Evolutionary conservation across 345 rosid species (phyloP), one percentile per base, ranked within the genome.

Genomic region (Firmiana major): DNA sequence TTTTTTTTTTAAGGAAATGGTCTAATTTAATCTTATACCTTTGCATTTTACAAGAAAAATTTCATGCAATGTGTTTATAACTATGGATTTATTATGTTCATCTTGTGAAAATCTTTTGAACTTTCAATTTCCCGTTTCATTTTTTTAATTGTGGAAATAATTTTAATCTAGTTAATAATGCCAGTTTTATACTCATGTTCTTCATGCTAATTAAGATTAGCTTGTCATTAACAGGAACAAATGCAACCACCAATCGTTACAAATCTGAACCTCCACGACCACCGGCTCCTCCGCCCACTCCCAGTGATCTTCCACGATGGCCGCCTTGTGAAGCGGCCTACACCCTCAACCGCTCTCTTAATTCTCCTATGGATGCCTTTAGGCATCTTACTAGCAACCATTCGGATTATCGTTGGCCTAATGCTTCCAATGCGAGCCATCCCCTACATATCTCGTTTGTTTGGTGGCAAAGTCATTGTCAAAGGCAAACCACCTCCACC

Each of bases 251-350:
- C 97, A 5, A 82, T 84, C 45, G 10, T 82, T 46, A 68, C 78
- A 65, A 24, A 60, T n/a, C 62, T 75, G 34, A 79, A 76, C 62
- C 76, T 63, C 42, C 57, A 77, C 0, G 84, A 79, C 53, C 63
- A 69, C 64, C 73, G 80, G 62, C 83, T 79, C 46, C 78, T 82
- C 48, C 94, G 86, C 54, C 98, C 95, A 2, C 63, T 76, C 48
- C 97, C 97, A 4, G 98, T 95, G 36, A 90, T 95, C 75, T 95
- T 95, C 82, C 99, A 95, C 69, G 98, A 93, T 48, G 98, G 99
- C 70, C 92, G 99, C 79, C 90, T 95, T 0, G 93, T 92, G 49
- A 91, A 89, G 79, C 94, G 90, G 0, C 98, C 99, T 0, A 90
- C 93, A 7, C 92, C 98, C 2, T 74, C 82, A 40, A 91, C 87